Percentiles rank a stretch among this genome's conserved stretches.
Evolutionary conservation across 495 filamentous ascomycete species (phyloP).

Genomic region (Xylaria telfairii): DNA sequence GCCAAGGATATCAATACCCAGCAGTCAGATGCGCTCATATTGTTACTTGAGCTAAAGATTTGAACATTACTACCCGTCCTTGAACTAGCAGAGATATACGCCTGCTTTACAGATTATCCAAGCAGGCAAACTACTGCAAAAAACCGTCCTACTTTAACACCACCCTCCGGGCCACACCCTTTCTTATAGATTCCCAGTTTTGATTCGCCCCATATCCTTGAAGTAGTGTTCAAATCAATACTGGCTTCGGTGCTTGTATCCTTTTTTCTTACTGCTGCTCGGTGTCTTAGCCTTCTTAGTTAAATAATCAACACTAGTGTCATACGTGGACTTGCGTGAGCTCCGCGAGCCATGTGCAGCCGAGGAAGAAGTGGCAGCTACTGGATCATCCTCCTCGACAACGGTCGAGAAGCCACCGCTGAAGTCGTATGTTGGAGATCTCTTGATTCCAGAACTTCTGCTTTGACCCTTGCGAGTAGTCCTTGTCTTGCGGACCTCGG

Average conservation of each 20-base stretch:
- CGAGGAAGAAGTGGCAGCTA: slow-evolving; percentile 27
- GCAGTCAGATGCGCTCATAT: neutral
- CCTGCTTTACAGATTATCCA: neutral
- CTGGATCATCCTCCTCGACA: slow-evolving; percentile 31
- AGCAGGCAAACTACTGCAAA: neutral
- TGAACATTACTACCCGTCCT: neutral
- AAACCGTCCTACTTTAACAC: neutral
- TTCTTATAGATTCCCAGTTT: neutral
- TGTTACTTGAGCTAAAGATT: neutral
- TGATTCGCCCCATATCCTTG: neutral
- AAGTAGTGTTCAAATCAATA: slow-evolving; percentile 23
- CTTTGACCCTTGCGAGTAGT: slow-evolving; percentile 35
- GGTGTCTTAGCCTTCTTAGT: slow-evolving; percentile 37
- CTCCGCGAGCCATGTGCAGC: slow-evolving; percentile 28
- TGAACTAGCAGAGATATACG: neutral
- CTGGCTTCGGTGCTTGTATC: slow-evolving; percentile 37
- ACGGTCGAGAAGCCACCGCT: slow-evolving; percentile 33
- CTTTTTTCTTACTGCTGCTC: slow-evolving; percentile 40
- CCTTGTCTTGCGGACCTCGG: slow-evolving; percentile 39
- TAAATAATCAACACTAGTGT: slow-evolving; percentile 32
- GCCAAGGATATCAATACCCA: neutral
- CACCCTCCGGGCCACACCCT: neutral
- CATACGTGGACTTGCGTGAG: slow-evolving; percentile 34
- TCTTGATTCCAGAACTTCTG: slow-evolving; percentile 30
- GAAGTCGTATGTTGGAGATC: slow-evolving; percentile 34